phyloP scores from a whole-genome alignment of 2,329 filamentous ascomycete species.

The Fusarium mundagurra region DNA sequence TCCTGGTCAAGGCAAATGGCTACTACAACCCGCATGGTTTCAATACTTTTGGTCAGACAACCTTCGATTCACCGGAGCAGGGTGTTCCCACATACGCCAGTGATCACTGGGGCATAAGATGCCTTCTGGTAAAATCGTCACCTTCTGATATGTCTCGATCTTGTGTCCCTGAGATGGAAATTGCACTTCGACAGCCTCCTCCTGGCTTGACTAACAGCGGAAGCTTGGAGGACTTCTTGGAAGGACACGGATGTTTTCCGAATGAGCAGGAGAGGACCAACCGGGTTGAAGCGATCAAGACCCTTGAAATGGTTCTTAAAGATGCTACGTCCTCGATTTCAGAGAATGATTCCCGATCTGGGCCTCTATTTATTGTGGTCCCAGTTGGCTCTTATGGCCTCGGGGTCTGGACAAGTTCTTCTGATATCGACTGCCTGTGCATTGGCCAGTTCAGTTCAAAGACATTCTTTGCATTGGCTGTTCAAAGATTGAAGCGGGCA shows the following conservation, averaged over 20 bases:
- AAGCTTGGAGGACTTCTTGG: conserved; percentile 52
- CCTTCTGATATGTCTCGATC: background rate
- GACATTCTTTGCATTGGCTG: conserved; percentile 69
- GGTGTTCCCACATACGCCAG: conserved; percentile 51
- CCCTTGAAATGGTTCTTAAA: conserved; percentile 56
- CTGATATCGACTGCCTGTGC: conserved; percentile 73
- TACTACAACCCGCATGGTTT: conserved; percentile 54
- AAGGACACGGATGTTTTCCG: conserved; percentile 56
- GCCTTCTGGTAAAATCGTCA: conserved; percentile 47
- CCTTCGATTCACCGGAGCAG: background rate
- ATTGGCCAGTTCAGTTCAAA: conserved; percentile 69
- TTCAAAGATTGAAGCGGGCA: conserved; percentile 62
- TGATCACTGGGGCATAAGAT: conserved; percentile 68
- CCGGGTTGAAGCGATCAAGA: conserved; percentile 56
- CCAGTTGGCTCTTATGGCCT: conserved; percentile 74
- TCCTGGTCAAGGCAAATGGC: conserved; percentile 59
- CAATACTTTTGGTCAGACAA: conserved; percentile 64
- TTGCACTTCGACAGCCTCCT: conserved; percentile 47
- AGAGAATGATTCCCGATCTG: conserved; percentile 20
- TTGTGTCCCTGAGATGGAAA: conserved; percentile 3
- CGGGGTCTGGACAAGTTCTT: conserved; percentile 67
- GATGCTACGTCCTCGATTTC: conserved; percentile 41
- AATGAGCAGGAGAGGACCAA: conserved; percentile 52
- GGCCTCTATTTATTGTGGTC: conserved; percentile 59
- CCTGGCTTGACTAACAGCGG: conserved; percentile 45